Conservation (phyloP, 179 eudicot species). For the Spinacia oleracea region DNA sequence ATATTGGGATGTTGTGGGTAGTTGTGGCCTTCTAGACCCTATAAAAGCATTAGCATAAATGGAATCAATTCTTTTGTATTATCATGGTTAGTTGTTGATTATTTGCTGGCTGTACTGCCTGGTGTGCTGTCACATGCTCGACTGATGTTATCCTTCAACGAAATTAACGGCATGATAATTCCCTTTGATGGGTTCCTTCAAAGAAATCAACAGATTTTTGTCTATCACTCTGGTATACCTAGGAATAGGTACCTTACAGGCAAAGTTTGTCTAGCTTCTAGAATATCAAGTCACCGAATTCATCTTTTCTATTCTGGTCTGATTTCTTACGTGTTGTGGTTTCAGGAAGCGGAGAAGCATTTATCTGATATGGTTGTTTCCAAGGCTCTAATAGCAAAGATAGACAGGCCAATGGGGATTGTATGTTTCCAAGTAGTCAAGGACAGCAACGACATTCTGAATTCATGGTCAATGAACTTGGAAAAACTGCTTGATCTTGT, state of each 20-base stretch:
- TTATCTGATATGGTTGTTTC: conserved; percentile 96
- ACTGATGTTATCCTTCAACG: too few species aligned
- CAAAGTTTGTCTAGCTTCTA: not conserved
- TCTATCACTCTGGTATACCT: not conserved
- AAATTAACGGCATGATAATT: not conserved
- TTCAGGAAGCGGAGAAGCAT: conserved; percentile 93
- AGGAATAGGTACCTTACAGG: not conserved
- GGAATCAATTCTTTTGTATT: not conserved
- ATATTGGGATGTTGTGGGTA: too few species aligned
- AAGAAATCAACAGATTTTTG: not conserved
- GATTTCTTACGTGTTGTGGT: not conserved
- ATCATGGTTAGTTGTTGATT: not conserved
- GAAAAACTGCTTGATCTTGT: conserved; percentile 96
- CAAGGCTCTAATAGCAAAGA: conserved; percentile 81
- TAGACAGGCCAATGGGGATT: conserved; percentile 76
- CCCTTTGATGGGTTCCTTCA: too few species aligned
- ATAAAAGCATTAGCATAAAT: not conserved
- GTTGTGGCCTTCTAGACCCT: too few species aligned
- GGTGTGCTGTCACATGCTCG: not conserved
- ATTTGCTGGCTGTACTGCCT: not conserved
- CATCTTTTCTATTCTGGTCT: not conserved
- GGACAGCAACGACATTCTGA: conserved; percentile 80
- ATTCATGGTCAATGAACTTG: conserved; percentile 85
- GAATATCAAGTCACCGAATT: not conserved
- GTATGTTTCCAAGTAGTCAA: conserved; percentile 75